Conservation (phyloP, 2,329 filamentous ascomycete species). For the Ophiognomonia clavigignenti-juglandacearum region DNA sequence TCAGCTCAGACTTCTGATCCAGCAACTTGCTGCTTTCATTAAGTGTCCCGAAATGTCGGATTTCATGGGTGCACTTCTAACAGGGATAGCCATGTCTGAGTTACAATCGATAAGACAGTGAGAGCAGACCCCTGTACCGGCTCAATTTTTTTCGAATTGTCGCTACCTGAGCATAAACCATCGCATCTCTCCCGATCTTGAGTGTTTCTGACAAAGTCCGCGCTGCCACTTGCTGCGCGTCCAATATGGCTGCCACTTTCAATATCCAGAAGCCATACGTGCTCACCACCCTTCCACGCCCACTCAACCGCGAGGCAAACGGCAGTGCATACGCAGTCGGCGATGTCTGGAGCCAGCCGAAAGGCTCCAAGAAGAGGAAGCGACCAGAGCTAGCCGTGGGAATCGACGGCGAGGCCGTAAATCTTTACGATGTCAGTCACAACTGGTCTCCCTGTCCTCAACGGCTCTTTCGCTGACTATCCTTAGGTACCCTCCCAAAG, state of each 20-base stretch:
- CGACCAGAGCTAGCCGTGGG: conserved; percentile 60
- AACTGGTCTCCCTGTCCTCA: background rate
- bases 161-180: background rate
- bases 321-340: conserved; percentile 50
- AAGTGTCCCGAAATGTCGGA: too few relatives aligned
- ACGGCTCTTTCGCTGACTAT: too few relatives aligned
- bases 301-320: conserved; percentile 41
- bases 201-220: background rate
- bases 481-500: conserved; percentile 54
- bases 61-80: too few relatives aligned
- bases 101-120: background rate
- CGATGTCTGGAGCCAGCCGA: conserved; percentile 56
- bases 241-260: conserved; percentile 52
- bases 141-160: too few relatives aligned
- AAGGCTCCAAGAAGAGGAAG: conserved; percentile 56
- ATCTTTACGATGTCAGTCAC: conserved; percentile 57
- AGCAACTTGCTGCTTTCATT: too few relatives aligned
- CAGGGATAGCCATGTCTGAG: background rate
- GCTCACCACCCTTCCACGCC: conserved; percentile 53
- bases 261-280: conserved; percentile 62
- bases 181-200: background rate
- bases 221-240: too few relatives aligned
- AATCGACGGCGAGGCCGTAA: conserved; percentile 59
- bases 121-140: conserved; percentile 13
- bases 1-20: too few relatives aligned